Evolutionary conservation across 2,329 filamentous ascomycete species (phyloP).

Genomic region (Sporothrix sp.): DNA sequence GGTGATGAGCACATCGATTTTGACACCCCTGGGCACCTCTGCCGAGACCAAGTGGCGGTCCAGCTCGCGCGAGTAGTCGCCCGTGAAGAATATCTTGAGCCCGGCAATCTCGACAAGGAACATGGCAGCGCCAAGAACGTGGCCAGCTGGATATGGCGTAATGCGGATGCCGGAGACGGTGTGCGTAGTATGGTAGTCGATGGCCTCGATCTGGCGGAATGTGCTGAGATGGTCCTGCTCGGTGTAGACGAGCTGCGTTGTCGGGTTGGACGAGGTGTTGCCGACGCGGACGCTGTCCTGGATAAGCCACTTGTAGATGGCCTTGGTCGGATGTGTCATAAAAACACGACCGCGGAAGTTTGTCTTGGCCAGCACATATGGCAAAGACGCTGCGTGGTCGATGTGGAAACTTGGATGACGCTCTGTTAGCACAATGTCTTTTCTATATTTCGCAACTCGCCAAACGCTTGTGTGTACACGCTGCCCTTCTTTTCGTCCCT

Average conservation of each 20-base stretch:
- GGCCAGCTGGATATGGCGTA: constrained; percentile 91
- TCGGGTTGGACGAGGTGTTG: constrained; percentile 53
- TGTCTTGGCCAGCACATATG: constrained; percentile 94
- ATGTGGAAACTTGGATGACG: constrained; percentile 82
- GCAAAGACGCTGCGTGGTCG: constrained; percentile 96
- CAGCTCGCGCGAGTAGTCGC: constrained; percentile 92
- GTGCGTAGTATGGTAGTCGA: constrained; percentile 96
- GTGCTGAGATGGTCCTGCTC: constrained; percentile 93
- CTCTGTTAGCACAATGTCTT: constrained; percentile 11
- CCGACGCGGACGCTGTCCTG: constrained; percentile 91
- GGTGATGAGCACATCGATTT: constrained; percentile 92
- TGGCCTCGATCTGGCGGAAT: constrained; percentile 89
- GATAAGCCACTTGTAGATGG: constrained; percentile 99
- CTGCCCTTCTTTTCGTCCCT: no score
- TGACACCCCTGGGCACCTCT: constrained; percentile 76
- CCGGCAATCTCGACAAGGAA: constrained; percentile 96
- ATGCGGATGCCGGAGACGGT: constrained; percentile 94
- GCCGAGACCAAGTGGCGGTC: constrained; percentile 94
- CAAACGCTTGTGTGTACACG: no score
- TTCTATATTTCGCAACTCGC: neutral
- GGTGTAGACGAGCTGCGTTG: constrained; percentile 74
- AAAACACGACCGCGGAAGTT: constrained; percentile 95
- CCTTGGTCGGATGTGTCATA: constrained; percentile 98
- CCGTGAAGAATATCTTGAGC: constrained; percentile 93
- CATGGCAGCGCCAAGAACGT: constrained; percentile 98